Evolutionary conservation across 345 rosid genomes (phyloP), one percentile per base, ranked within the genome.

Genomic region (Capsella bursapastoris): DNA sequence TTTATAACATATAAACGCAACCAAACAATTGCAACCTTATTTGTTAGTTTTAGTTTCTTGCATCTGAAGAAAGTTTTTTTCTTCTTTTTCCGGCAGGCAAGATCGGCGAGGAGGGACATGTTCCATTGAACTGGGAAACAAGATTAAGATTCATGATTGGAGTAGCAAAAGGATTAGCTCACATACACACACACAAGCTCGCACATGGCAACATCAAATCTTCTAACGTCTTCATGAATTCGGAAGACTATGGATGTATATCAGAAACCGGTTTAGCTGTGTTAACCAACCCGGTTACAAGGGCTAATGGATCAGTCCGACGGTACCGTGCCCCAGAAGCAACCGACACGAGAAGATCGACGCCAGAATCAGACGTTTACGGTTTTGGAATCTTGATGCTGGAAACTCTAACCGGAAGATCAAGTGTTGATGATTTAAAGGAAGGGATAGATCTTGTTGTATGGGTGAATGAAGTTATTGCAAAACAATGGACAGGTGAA

Each of bases 401-500:
- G 8, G 99, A 92, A 86, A 91, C 88, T 13, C 86, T 96, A 14
- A 96, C 98, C 0, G 97, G 97, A 12, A 92, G 85, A 73, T 90
- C 94, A 25, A 90, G 90, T 3, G 63, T 80, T 18, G 80, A 86
- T 45, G 74, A 86, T 1, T 83, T 79, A 6, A 78, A 88, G 0
- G 95, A 92, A 7, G 88, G 78, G 84, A 89, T 84, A 68, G 81
- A 83, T 70, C 87, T 97, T 0, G 90, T 89, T 37, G 88, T 81
- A 70, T 91, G 98, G 99, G 97, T 96, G 66, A 86, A 89, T 78
- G 76, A 80, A 0, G 96, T 90, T 29, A 88, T 96, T 32, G 71
- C 83, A 58, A 85, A 96, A 45, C 93, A 96, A 77, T 96, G 99
- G 99, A 92, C 99, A 0, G 98, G 94, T 9, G 98, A 96, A 79